Evolutionary conservation across 2,329 filamentous ascomycete species (phyloP), one percentile per base, ranked within the genome.

Genomic region (Neospermospora avenae): DNA sequence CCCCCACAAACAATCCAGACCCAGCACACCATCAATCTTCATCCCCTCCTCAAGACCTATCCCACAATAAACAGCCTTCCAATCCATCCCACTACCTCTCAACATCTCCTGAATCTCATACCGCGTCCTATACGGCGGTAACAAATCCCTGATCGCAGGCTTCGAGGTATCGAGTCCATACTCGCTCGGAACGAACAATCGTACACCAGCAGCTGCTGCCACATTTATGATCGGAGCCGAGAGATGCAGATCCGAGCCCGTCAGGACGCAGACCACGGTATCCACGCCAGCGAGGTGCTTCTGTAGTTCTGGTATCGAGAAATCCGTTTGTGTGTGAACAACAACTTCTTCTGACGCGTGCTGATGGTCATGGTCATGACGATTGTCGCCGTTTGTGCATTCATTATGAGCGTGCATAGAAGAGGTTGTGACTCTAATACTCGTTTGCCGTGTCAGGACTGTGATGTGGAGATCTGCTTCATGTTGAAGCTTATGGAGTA

Each of bases 91-190:
- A 4, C 46, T 57, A 0, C 46, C 22, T 55, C 48, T 51, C 20
- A 65, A 28, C 25, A 58, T 42, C 24, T 63, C 25, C 39, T 64
- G 60, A 2, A 66, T 49, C 41, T 60, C 55, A 20, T 45, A 59
- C 24, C 60, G 24, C 2, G 57, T 60, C 25, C 55, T 22, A 39
- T 63, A 55, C 1, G 64, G 62, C 35, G 64, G 64, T 5, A 66
- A 22, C 0, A 64, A 39, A 0, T 55, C 45, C n/a, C 60, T 25
- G 10, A 64, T 60, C 22, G 56, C 45, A 1, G 35, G 6, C 18
- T 63, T 64, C 0, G 44, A 52, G 1, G 60, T 66, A 31, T 62
- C 62, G 5, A 66, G 58, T 11, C 59, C 62, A 39, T 55, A 64
- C 35, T 64, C 64, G 3, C 58, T 56, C 1, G 62, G 60, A 4